Conservation (phyloP, 2,329 filamentous ascomycete genomes). For the Hypoxylon sp. region DNA sequence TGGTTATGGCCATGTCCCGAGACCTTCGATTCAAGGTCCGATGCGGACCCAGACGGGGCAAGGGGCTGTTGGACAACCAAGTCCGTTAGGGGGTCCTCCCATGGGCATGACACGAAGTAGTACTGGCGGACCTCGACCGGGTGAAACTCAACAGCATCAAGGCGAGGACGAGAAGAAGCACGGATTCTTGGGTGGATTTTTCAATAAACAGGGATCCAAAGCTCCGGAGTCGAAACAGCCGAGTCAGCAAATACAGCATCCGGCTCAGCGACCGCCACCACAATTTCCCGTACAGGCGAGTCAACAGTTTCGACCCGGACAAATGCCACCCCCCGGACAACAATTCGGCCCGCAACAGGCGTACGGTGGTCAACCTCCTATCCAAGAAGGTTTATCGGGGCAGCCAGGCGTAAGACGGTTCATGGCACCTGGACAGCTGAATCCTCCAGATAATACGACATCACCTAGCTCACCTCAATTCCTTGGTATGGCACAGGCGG, state of each 20-base stretch:
- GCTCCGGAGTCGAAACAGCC: constrained; percentile 48
- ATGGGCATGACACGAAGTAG: constrained; percentile 37
- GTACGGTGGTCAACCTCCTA: constrained; percentile 46
- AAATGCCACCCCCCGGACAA: constrained; percentile 47
- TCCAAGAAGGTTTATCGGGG: constrained; percentile 37
- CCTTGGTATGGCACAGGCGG: constrained; percentile 44
- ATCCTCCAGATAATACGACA: constrained; percentile 8
- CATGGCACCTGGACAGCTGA: constrained; percentile 26
- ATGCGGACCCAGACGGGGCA: constrained; percentile 36
- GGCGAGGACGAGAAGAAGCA: constrained; percentile 51
- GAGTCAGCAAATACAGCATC: constrained; percentile 39
- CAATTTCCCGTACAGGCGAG: constrained; percentile 46
- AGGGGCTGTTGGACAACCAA: constrained; percentile 27
- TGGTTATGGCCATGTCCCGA: constrained; percentile 27
- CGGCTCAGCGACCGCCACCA: constrained; percentile 43
- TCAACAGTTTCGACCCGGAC: constrained; percentile 47
- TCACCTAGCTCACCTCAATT: constrained; percentile 35
- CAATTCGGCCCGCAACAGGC: constrained; percentile 49
- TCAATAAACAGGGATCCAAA: constrained; percentile 51
- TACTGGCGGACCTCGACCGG: constrained; percentile 36
- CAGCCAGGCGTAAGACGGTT: constrained; percentile 33
- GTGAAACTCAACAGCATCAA: constrained; percentile 41
- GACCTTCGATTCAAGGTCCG: constrained; percentile 46
- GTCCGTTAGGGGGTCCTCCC: constrained; percentile 30
- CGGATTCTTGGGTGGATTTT: constrained; percentile 50